Base-by-base conservation (phyloP, 306 rosid species). In the Rosa rugosa region DNA sequence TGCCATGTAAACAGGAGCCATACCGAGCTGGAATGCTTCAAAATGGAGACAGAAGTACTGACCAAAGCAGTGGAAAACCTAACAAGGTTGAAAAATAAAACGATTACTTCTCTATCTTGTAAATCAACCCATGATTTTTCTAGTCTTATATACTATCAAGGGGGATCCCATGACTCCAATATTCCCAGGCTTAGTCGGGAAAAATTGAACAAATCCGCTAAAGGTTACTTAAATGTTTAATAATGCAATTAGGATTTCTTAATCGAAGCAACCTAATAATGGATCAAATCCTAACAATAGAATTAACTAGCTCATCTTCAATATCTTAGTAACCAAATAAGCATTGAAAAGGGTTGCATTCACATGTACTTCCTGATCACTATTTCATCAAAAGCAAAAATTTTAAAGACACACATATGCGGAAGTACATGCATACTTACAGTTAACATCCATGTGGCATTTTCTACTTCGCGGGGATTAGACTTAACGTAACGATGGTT, bases 361-460 rank as follows among this genome's bases (percentile, higher is more conserved):
- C 62, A 31, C 18, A 72, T 2, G 5, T 72, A 50, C 46, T 27
- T 49, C 65, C n/a, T 53, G 20, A 18, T 74, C 77, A 74, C 11
- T 16, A 12, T 27, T 46, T 64, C 72, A 75, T 62, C 63, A 23
- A 20, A 42, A 49, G 64, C 17, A 14, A 31, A 8, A 75, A 6
- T 23, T 45, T 8, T 8, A 2, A 13, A 41, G 20, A 36, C 13
- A 66, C 11, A 7, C 25, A 67, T n/a, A 20, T n/a, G 63, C 54
- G 38, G 36, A 63, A 59, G 34, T 27, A 71, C 38, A 31, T 17
- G 22, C 13, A 60, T 47, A 84, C 91, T 87, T 85, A 91, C 96
- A 66, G 96, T 91, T 80, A 91, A 73, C 96, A 91, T 91, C 96
- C 96, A 91, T 2, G 96, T 91, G 71, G 96, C 96, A 83, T 91